Evolutionary conservation across 2,329 filamentous ascomycete genomes (phyloP).

Genomic region (Orbilia javanica): DNA sequence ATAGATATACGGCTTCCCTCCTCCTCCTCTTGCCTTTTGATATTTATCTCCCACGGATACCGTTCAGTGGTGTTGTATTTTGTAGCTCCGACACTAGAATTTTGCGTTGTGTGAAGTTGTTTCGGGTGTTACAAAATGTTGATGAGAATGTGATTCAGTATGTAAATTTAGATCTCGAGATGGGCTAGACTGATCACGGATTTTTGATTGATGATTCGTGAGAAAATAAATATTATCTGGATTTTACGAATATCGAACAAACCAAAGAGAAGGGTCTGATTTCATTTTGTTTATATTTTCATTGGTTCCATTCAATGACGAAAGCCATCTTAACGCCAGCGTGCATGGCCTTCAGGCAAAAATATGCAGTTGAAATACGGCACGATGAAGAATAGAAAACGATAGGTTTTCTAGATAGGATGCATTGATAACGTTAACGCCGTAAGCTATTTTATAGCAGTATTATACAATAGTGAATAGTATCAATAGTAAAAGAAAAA

Average conservation of each 20-base stretch:
- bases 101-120: constrained; percentile 59
- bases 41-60: background rate
- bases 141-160: background rate
- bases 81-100: constrained; percentile 4
- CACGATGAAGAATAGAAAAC: too few species aligned
- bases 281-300: too few species aligned
- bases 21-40: constrained; percentile 54
- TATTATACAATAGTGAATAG: constrained; percentile 25
- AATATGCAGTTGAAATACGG: too few species aligned
- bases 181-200: background rate
- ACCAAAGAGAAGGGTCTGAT: too few species aligned
- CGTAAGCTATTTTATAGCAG: constrained; percentile 16
- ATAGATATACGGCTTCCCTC: constrained; percentile 64
- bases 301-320: too few species aligned
- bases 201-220: too few species aligned
- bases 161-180: too few species aligned
- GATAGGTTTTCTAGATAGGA: background rate
- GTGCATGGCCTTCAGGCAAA: too few species aligned
- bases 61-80: constrained; percentile 44
- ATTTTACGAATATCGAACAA: too few species aligned
- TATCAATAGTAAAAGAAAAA: background rate
- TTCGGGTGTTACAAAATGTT: background rate
- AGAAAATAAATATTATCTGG: too few species aligned
- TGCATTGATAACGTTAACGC: constrained; percentile 8
- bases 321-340: too few species aligned